phyloP scores from a whole-genome alignment of 768 basidiomycete genomes.

The Neoboletus magnificus region DNA sequence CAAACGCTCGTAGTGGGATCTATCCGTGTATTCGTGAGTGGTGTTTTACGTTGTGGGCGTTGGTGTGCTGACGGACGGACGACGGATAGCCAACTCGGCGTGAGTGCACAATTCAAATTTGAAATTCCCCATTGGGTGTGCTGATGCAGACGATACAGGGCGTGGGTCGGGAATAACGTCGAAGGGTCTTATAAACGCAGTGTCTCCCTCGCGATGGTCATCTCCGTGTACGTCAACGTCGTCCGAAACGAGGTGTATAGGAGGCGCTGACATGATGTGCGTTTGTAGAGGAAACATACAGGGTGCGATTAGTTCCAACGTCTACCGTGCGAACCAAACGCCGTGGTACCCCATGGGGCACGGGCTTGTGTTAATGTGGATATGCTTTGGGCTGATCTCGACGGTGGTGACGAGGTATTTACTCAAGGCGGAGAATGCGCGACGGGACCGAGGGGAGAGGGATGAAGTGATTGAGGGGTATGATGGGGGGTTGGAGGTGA shows the following conservation, averaged over 20 bases:
- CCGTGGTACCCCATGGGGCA: conserved; percentile 66
- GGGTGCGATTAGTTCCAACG: conserved; percentile 73
- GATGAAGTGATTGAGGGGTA: conserved; percentile 56
- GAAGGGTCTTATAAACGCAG: conserved; percentile 77
- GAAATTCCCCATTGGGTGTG: not conserved
- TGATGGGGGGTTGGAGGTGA: conserved; percentile 41
- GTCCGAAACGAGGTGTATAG: not conserved
- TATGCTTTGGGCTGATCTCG: conserved; percentile 55
- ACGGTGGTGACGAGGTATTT: conserved; percentile 40
- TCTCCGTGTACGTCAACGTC: conserved; percentile 47
- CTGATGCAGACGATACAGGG: conserved; percentile 24
- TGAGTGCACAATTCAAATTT: conserved; percentile 25
- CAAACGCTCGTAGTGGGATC: conserved; percentile 49
- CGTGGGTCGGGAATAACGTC: conserved; percentile 65
- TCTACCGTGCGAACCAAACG: conserved; percentile 64
- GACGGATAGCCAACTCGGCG: conserved; percentile 53
- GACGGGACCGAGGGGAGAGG: conserved; percentile 63
- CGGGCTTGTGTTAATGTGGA: conserved; percentile 70
- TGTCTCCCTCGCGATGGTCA: conserved; percentile 66
- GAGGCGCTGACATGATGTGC: not conserved
- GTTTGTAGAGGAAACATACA: conserved; percentile 61
- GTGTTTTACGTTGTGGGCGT: not conserved
- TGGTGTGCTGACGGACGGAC: not conserved
- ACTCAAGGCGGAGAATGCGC: conserved; percentile 59
- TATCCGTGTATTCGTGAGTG: conserved; percentile 68